Percentiles rank a stretch among this genome's conserved stretches.
Evolutionary conservation across 352 stramenopile genomes (phyloP).

Genomic region (Pythium grandisporangium): DNA sequence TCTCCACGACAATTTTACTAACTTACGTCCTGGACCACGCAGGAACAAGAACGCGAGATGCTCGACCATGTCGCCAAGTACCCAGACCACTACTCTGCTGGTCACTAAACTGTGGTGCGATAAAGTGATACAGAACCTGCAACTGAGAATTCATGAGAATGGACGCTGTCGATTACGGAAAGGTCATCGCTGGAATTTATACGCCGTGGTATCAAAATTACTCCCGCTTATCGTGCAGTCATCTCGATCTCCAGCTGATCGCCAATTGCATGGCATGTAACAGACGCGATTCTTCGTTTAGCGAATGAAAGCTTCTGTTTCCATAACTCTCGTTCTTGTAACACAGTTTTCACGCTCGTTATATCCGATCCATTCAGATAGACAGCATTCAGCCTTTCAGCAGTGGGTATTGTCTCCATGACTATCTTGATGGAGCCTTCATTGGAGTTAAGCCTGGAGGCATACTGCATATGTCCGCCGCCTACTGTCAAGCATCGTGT

Average conservation of each 20-base stretch:
- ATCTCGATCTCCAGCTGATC: conserved; percentile 10
- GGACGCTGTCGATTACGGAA: too few relatives aligned
- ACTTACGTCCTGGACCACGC: conserved; percentile 2
- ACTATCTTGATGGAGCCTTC: conserved; percentile 5
- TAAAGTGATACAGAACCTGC: too few relatives aligned
- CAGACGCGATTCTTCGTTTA: too few relatives aligned
- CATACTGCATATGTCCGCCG: too few relatives aligned
- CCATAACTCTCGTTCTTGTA: conserved; percentile 19
- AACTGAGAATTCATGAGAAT: conserved; percentile 1
- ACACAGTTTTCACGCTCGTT: conserved; percentile 4
- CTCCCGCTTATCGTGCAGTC: conserved; percentile 3
- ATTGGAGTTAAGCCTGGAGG: too few relatives aligned
- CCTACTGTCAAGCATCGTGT: conserved; percentile 26
- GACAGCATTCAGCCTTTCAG: conserved; percentile 55
- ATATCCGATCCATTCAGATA: conserved; percentile 20
- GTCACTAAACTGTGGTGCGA: conserved; percentile 18
- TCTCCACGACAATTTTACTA: too few relatives aligned
- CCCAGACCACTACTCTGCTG: conserved; percentile 80
- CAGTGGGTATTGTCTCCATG: conserved; percentile 7
- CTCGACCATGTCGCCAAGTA: conserved; percentile 90
- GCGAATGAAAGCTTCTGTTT: conserved; percentile 52
- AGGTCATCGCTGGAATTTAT: too few relatives aligned
- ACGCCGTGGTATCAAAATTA: too few relatives aligned
- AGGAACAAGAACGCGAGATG: conserved; percentile 92
- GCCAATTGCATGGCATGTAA: too few relatives aligned